phyloP scores from a whole-genome alignment of 164 flowering plant species.

The Sextonia rubra region DNA sequence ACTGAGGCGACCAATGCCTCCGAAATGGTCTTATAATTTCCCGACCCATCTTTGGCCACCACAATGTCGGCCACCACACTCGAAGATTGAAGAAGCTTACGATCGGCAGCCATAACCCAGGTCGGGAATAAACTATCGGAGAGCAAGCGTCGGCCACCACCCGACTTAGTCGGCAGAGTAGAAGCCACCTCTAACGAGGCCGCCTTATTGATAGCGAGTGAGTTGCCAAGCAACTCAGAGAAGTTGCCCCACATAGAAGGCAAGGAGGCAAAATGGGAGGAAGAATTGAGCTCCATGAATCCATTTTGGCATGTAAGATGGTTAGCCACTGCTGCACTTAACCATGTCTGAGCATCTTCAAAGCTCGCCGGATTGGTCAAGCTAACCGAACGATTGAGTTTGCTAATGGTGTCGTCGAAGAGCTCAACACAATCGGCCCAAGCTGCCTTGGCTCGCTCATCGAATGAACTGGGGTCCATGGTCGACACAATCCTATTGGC shows the following conservation, averaged over 20 bases:
- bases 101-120: constrained; percentile 47
- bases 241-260: constrained; percentile 26
- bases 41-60: constrained; percentile 65
- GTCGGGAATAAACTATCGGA: constrained; percentile 28
- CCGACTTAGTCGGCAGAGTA: not conserved
- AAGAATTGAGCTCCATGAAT: constrained; percentile 35
- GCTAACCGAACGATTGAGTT: constrained; percentile 33
- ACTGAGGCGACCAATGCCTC: constrained; percentile 44
- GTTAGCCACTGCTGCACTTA: constrained; percentile 56
- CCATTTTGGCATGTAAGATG: constrained; percentile 55
- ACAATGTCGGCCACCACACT: constrained; percentile 34
- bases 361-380: constrained; percentile 8
- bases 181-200: not conserved
- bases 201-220: constrained; percentile 37
- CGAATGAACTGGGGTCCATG: constrained; percentile 30
- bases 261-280: constrained; percentile 23
- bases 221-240: constrained; percentile 51
- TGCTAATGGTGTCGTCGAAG: constrained; percentile 34
- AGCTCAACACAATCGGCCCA: constrained; percentile 62
- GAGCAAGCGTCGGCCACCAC: constrained; percentile 24
- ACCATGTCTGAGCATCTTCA: constrained; percentile 42
- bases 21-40: constrained; percentile 45
- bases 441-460: constrained; percentile 32
- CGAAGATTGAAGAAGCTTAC: constrained; percentile 38
- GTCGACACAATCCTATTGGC: constrained; percentile 33